phyloP scores from a whole-genome alignment of 2,329 filamentous ascomycete species.

The Colletotrichum nymphaeae region DNA sequence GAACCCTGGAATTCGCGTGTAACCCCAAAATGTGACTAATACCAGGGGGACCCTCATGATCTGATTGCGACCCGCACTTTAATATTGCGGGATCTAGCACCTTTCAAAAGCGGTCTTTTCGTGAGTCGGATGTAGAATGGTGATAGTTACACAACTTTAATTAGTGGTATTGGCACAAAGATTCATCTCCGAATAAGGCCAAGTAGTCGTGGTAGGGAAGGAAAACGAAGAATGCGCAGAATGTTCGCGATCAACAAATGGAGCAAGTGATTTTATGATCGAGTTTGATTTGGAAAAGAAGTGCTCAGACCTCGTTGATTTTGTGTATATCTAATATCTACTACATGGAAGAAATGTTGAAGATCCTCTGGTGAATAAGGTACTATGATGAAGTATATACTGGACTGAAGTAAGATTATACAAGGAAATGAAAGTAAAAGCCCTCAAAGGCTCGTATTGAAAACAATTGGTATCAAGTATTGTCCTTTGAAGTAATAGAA shows the following conservation, averaged over 20 bases:
- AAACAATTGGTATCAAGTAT: background rate
- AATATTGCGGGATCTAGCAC: background rate
- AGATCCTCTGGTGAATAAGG: background rate
- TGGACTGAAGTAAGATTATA: background rate
- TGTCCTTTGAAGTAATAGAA: background rate
- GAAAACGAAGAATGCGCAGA: background rate
- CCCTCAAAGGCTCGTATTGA: background rate
- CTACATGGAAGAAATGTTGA: background rate
- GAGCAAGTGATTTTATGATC: background rate
- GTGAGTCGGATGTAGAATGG: background rate
- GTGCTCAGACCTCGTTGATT: background rate
- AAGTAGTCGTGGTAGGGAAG: background rate
- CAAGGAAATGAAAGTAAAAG: background rate
- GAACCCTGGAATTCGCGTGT: background rate
- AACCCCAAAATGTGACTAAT: background rate
- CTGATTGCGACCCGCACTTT: background rate
- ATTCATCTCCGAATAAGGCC: background rate
- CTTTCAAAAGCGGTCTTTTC: background rate
- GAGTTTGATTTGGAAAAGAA: background rate
- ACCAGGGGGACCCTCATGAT: background rate
- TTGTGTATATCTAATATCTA: background rate
- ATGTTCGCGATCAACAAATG: background rate
- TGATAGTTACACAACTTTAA: background rate
- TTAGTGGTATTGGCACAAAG: background rate
- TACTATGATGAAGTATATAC: background rate